Evolutionary conservation across 192 early-diverging fungal genomes (phyloP), one percentile per base, ranked within the genome.

Genomic region (Phlyctochytrium arcticum): DNA sequence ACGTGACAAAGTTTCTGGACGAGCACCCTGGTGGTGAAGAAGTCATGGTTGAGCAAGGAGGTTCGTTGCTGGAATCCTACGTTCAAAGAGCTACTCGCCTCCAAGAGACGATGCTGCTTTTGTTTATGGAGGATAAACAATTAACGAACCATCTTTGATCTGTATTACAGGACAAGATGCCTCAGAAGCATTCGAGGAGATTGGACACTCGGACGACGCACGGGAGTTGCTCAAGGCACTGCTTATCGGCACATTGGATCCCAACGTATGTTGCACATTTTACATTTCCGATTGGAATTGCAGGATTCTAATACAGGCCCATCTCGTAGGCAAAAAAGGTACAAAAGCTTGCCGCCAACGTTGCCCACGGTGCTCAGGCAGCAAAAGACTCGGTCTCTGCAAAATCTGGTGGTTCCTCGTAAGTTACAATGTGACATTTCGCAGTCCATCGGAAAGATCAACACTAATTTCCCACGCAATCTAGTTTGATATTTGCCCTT

Each of bases 21-120:
- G 76, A 81, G 67, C 95, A 98, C 74, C 95, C 95, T 24, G 96
- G 96, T 72, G 96, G 96, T 71, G 96, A 96, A 77, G 96, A 98
- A 74, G 91, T 98, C 12, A 77, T 98, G 62, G 68, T 95, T 42
- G 96, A 96, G 75, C 83, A 89, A 65, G 93, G 86, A 50, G 96
- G 92, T 74, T 12, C 0, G 42, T 44, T 80, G 63, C 48, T 17
- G 21, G 2, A n/a, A 24, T 8, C 35, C 8, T 47, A 6, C 29
- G 9, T 4, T n/a, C 29, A 24, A 7, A 17, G 9, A 33, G 17
- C 30, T 15, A 15, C 54, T 33, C 35, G 54, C 19, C 23, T 42
- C 1, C 24, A 65, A 68, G 5, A 68, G 2, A 15, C 26, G n/a
- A n/a, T n/a, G n/a, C n/a, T n/a, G n/a, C n/a, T n/a, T n/a, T 64